Conservation (phyloP, 2,329 filamentous ascomycete genomes). For the Fusarium longipes region DNA sequence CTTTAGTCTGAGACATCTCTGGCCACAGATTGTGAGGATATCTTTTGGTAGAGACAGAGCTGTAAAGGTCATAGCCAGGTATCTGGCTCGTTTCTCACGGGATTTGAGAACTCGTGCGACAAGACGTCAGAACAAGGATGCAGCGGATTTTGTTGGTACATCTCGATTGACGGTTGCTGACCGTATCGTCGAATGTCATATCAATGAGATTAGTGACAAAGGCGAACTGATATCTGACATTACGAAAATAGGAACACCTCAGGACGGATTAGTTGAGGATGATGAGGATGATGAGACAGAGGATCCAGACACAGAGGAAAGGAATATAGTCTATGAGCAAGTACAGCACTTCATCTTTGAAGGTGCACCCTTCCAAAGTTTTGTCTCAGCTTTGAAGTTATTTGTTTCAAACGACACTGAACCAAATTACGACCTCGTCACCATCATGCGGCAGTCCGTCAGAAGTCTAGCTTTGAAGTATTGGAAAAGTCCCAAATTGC, state of each 20-base stretch:
- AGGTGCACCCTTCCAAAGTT: not conserved
- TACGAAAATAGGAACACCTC: fast-evolving
- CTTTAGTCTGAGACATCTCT: not conserved
- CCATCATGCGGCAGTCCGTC: not conserved
- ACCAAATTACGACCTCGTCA: fast-evolving
- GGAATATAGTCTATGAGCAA: not conserved
- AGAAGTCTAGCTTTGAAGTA: not conserved
- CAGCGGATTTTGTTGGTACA: not conserved
- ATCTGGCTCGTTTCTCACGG: not conserved
- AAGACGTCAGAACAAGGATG: not conserved
- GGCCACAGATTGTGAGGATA: slow-evolving; percentile 3
- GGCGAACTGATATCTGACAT: not conserved
- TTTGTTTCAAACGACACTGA: not conserved
- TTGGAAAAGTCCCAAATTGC: not conserved
- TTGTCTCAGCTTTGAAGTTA: not conserved
- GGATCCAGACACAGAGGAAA: not conserved
- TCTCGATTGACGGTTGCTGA: not conserved
- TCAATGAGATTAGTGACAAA: not conserved
- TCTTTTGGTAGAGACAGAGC: not conserved
- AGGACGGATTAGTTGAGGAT: not conserved
- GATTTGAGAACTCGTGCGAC: not conserved
- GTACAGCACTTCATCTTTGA: not conserved
- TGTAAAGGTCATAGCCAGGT: not conserved
- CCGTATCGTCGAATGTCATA: slow-evolving; percentile 1
- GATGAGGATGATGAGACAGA: not conserved